Conservation (phyloP, 306 rosid genomes). For the Gastrolobium bilobum region DNA sequence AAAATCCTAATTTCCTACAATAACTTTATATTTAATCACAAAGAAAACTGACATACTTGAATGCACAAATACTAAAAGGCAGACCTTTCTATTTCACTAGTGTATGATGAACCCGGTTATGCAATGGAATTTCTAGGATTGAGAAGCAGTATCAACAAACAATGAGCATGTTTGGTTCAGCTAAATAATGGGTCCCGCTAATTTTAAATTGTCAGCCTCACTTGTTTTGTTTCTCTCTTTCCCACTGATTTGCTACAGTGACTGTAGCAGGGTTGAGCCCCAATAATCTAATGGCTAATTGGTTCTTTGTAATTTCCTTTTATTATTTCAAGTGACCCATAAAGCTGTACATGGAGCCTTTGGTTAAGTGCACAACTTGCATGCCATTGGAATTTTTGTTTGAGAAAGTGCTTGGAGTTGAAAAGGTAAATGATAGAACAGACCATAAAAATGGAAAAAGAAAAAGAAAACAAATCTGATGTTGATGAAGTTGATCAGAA, state of each 20-base stretch:
- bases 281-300: background rate
- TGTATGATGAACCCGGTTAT: background rate
- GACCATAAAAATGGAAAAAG: background rate
- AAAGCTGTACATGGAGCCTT: background rate
- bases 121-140: background rate
- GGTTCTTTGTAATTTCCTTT: constrained; percentile 3
- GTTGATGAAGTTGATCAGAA: background rate
- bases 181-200: background rate
- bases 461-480: background rate
- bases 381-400: background rate
- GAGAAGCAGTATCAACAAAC: background rate
- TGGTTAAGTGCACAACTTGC: constrained; percentile 16
- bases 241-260: background rate
- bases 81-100: background rate
- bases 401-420: background rate
- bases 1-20: no score
- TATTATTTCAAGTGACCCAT: constrained; percentile 1
- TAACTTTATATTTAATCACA: background rate
- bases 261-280: background rate
- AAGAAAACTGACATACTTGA: background rate
- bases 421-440: background rate
- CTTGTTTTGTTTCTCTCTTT: background rate
- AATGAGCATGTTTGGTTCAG: background rate
- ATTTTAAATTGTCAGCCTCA: background rate
- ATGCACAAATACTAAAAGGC: background rate